Percentiles rank a stretch among this genome's conserved stretches.
phyloP scores from a whole-genome alignment of 495 filamentous ascomycete genomes.

The Penicillium crystallinum region DNA sequence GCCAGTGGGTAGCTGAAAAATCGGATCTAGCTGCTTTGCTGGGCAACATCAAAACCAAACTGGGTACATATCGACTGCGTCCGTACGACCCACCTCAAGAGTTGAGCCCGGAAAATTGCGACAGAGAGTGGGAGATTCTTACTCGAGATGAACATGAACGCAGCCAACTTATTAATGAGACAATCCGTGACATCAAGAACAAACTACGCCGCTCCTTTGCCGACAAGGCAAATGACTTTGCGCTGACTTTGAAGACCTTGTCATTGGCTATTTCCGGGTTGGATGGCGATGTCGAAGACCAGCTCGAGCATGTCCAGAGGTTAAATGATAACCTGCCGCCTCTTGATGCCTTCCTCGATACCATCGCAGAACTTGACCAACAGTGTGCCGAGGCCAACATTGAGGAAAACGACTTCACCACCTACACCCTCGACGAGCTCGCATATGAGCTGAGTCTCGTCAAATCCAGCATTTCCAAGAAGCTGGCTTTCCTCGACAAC shows the following conservation, averaged over 20 bases:
- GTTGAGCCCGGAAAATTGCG: slow-evolving; percentile 70
- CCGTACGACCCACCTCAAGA: slow-evolving; percentile 85
- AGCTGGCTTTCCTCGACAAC: slow-evolving; percentile 93
- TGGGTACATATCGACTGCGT: slow-evolving; percentile 86
- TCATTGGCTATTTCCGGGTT: slow-evolving; percentile 88
- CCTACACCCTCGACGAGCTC: slow-evolving; percentile 94
- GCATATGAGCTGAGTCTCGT: slow-evolving; percentile 91
- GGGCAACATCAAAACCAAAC: slow-evolving; percentile 98
- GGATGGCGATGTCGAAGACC: slow-evolving; percentile 93
- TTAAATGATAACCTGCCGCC: slow-evolving; percentile 78
- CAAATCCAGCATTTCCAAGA: slow-evolving; percentile 85
- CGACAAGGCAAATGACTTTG: slow-evolving; percentile 96
- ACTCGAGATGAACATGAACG: slow-evolving; percentile 77
- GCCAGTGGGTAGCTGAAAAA: slow-evolving; percentile 95
- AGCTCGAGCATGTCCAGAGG: slow-evolving; percentile 75
- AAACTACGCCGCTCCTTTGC: slow-evolving; percentile 85
- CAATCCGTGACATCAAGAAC: slow-evolving; percentile 97
- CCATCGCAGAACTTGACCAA: slow-evolving; percentile 73
- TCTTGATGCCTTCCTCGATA: slow-evolving; percentile 78
- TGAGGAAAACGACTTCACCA: slow-evolving; percentile 98
- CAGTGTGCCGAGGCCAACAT: slow-evolving; percentile 96
- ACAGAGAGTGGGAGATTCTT: slow-evolving; percentile 72
- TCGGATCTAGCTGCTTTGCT: slow-evolving; percentile 86
- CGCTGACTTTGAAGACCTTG: slow-evolving; percentile 85
- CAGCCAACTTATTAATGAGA: slow-evolving; percentile 93